Percentiles rank a stretch among this genome's conserved stretches.
phyloP scores from a whole-genome alignment of 179 eudicot species.

The Beta macrorhiza region DNA sequence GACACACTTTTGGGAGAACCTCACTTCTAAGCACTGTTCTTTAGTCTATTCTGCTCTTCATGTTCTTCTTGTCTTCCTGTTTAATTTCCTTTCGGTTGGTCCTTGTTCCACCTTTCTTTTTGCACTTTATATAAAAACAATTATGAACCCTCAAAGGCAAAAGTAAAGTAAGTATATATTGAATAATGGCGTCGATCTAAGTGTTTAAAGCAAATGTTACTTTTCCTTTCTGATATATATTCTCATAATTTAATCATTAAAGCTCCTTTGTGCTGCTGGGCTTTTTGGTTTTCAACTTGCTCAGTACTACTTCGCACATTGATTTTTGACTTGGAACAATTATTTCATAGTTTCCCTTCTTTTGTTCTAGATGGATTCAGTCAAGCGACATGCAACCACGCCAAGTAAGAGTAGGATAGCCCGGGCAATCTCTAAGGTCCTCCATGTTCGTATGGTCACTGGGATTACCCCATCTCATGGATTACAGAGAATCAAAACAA shows the following conservation, averaged over 20 bases:
- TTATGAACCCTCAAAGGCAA: slow-evolving; percentile 22
- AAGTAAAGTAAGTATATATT: slow-evolving; percentile 26
- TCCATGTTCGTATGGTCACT: slow-evolving; percentile 50
- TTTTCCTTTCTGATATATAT: slow-evolving; percentile 34
- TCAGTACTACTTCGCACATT: not conserved
- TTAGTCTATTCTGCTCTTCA: slow-evolving; percentile 10
- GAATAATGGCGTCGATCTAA: slow-evolving; percentile 28
- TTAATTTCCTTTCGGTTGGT: slow-evolving; percentile 25
- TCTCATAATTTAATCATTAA: slow-evolving; percentile 27
- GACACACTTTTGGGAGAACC: not conserved
- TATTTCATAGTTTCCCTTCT: not conserved
- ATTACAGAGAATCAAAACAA: slow-evolving; percentile 41
- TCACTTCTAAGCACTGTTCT: not conserved
- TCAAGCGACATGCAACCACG: slow-evolving; percentile 41
- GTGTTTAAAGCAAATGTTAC: slow-evolving; percentile 43
- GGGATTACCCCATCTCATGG: slow-evolving; percentile 55
- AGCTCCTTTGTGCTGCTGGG: slow-evolving; percentile 11
- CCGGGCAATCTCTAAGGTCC: slow-evolving; percentile 67
- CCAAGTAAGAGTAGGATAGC: slow-evolving; percentile 65
- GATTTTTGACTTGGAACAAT: not conserved
- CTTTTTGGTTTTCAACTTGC: not conserved
- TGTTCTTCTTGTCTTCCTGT: slow-evolving; percentile 20
- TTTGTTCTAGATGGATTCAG: slow-evolving; percentile 65
- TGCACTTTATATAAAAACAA: slow-evolving; percentile 25
- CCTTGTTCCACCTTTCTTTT: slow-evolving; percentile 24